phyloP scores from a whole-genome alignment of 2,329 filamentous ascomycete species.

The Diaporthe citri region DNA sequence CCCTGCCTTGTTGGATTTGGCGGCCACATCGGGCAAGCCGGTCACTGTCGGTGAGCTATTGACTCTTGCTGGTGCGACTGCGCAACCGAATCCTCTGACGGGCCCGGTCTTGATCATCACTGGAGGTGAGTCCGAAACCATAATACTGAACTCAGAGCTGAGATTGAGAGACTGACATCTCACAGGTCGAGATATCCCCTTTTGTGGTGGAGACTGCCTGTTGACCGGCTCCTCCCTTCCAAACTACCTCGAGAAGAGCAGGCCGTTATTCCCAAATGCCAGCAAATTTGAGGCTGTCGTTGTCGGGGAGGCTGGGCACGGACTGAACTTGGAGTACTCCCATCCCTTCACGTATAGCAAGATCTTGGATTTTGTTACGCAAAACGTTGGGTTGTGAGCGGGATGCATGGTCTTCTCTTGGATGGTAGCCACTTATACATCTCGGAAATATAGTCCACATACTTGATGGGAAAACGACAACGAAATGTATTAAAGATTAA shows the following conservation, averaged over 20 bases:
- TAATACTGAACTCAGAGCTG: neutral
- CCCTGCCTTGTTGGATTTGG: conserved; percentile 60
- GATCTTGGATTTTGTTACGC: conserved; percentile 34
- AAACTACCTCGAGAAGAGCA: conserved; percentile 59
- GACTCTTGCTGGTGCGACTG: conserved; percentile 60
- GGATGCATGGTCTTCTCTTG: neutral
- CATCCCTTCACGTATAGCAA: conserved; percentile 38
- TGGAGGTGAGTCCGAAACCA: conserved; percentile 56
- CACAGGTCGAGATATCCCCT: conserved; percentile 63
- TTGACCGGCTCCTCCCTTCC: conserved; percentile 53
- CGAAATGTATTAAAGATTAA: too few relatives aligned
- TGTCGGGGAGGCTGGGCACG: conserved; percentile 64
- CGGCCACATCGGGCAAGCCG: conserved; percentile 65
- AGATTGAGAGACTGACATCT: neutral
- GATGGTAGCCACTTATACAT: too few relatives aligned
- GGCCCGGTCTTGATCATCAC: conserved; percentile 72
- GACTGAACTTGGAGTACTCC: conserved; percentile 57
- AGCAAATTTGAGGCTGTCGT: conserved; percentile 65
- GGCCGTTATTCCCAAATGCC: conserved; percentile 57
- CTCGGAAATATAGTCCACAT: too few relatives aligned
- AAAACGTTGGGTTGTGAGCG: conserved; percentile 28
- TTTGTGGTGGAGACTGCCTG: conserved; percentile 73
- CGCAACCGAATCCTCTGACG: conserved; percentile 54
- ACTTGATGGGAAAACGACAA: too few relatives aligned
- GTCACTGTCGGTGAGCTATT: conserved; percentile 70